Base-by-base conservation (phyloP, 208 protist genomes). In the Trypanosoma brucei region DNA sequence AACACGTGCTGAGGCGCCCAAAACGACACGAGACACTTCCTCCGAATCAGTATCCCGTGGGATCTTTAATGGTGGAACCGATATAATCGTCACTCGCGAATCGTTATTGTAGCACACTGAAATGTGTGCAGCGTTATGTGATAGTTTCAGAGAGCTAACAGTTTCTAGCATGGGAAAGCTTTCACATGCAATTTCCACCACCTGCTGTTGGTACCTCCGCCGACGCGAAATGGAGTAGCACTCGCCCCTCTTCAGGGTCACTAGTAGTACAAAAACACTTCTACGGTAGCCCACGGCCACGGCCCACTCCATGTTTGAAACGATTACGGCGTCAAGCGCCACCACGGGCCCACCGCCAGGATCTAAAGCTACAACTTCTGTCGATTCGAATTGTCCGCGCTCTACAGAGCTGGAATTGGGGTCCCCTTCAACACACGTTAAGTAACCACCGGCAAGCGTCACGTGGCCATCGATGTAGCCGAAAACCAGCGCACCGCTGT, bases 391-490 rank as follows among this genome's bases (percentile, higher is more conserved):
- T 11, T 33, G 13, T 36, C 35, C 33, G 9, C 9, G 2, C 11
- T 54, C 39, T 13, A 52, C 36, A 14, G 44, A 51, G 34, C 46
- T 55, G 0, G 42, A 9, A 42, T 33, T 30, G 54, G 54, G 9
- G 42, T 55, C 34, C 9, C 11, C 49, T 51, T 52, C 14, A 14
- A n/a, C n/a, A 42, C 34, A 7, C 45, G 36, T 3, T 30, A 7
- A 3, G 52, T 49, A 31, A 6, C 14, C n/a, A 49, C 14, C 9
- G 0, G 59, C 44, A 36, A 83, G 53, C 31, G 52, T 57, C 3
- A 74, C 68, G 34, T 54, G 57, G 30, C 78, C 78, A 62, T 83
- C 66, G 7, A 72, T 52, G 62, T 74, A 83, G 34, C 78, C 78
- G 45, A 11, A 66, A 4, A 72, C 45, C 36, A 73, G 59, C 6